These are phyloP conservation scores for Pilaira anomala DNA, from an alignment of 192 early-diverging fungal species.

Conservation along the genomic window DNA sequence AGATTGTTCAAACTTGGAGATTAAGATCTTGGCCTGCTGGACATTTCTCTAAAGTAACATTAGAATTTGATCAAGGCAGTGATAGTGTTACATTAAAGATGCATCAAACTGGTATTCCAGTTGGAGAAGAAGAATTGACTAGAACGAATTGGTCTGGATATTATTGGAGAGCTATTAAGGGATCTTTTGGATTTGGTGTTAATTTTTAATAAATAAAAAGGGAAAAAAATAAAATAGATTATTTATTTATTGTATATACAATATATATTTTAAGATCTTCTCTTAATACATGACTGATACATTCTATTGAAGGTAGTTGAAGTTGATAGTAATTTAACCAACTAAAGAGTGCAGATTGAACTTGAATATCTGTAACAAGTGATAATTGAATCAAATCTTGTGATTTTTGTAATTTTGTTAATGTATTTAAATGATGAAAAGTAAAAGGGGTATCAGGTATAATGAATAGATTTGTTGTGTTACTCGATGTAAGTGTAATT, in stretches of 20 bases:
- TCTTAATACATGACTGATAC: conserved; percentile 14
- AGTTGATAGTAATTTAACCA: conserved; percentile 11
- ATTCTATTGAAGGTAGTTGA: conserved; percentile 8
- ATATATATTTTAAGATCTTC: conserved; percentile 18
- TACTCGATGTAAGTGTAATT: neutral
- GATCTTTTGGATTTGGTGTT: conserved; percentile 66
- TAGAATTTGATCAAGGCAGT: conserved; percentile 68
- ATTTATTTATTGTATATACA: conserved; percentile 5
- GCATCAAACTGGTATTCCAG: conserved; percentile 79
- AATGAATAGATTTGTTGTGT: neutral
- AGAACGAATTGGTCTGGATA: conserved; percentile 86
- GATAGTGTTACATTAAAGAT: conserved; percentile 70
- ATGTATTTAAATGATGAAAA: conserved; percentile 11
- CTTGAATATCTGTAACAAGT: conserved; percentile 12
- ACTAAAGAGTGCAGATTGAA: conserved; percentile 5
- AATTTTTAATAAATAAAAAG: conserved; percentile 24
- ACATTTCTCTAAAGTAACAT: conserved; percentile 79
- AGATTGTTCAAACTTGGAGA: conserved; percentile 85
- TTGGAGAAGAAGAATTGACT: conserved; percentile 83
- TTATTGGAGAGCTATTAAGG: conserved; percentile 93
- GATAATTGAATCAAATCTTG: neutral
- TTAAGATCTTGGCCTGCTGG: conserved; percentile 80
- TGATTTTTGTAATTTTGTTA: conserved; percentile 6
- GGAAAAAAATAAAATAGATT: neutral
- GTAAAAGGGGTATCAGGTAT: neutral